phyloP scores from a whole-genome alignment of 306 rosid species.

The Prunus mume region DNA sequence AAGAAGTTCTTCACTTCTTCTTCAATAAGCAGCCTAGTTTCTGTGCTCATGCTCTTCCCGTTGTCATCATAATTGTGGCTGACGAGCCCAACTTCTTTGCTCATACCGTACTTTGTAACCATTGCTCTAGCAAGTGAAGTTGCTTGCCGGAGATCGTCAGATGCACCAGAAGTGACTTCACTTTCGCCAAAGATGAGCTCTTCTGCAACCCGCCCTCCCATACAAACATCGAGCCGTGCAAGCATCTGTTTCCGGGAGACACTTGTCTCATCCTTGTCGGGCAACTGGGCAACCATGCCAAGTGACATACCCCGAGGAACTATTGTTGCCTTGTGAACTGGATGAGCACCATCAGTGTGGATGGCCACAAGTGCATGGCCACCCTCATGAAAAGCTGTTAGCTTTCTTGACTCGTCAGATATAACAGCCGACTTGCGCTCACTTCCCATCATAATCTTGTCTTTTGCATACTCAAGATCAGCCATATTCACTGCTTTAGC shows the following conservation, averaged over 20 bases:
- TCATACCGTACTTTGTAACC: constrained; percentile 91
- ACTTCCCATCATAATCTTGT: constrained; percentile 91
- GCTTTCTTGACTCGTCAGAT: constrained; percentile 63
- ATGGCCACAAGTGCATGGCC: constrained; percentile 94
- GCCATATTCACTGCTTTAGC: constrained; percentile 79
- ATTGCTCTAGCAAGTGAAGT: constrained; percentile 77
- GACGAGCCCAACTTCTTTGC: constrained; percentile 74
- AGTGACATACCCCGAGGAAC: constrained; percentile 90
- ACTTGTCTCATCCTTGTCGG: constrained; percentile 71
- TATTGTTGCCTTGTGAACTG: constrained; percentile 89
- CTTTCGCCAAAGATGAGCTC: constrained; percentile 86
- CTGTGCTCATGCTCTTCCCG: constrained; percentile 92
- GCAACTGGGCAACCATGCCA: constrained; percentile 87
- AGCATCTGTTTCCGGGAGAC: constrained; percentile 78
- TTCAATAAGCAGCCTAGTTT: constrained; percentile 87
- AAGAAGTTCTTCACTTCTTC: constrained; percentile 68
- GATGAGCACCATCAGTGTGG: constrained; percentile 79
- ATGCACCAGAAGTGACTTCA: constrained; percentile 84
- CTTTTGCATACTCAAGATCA: constrained; percentile 85
- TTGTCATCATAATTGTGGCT: constrained; percentile 70
- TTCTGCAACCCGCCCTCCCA: constrained; percentile 96
- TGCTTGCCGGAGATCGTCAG: constrained; percentile 63
- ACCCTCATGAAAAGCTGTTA: constrained; percentile 86
- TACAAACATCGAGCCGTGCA: constrained; percentile 73
- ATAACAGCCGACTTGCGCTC: constrained; percentile 84